These are phyloP conservation scores for Trichoderma aggressivum DNA, from an alignment of 2,329 filamentous ascomycete genomes.

Conservation along the genomic window DNA sequence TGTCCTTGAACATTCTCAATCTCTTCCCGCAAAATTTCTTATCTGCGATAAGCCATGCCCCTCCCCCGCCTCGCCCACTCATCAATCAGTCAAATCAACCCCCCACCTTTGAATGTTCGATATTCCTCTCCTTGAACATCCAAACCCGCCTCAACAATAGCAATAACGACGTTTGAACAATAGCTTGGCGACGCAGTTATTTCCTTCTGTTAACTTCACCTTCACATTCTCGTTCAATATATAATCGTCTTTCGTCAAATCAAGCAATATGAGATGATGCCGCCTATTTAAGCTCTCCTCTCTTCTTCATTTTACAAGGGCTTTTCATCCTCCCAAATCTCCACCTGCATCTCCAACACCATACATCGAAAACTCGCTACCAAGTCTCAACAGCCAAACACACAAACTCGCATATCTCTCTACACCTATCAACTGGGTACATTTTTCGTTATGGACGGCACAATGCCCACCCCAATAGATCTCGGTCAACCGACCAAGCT, in stretches of 20 bases:
- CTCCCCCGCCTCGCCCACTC: constrained; percentile 8
- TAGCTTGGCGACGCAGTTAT: not conserved
- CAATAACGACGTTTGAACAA: not conserved
- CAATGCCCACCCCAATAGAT: constrained; percentile 9
- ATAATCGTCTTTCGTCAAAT: not conserved
- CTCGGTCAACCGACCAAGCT: constrained; percentile 1
- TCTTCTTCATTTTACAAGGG: not conserved
- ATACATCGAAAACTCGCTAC: not conserved
- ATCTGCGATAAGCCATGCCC: constrained; percentile 13
- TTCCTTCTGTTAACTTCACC: not conserved
- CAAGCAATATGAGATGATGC: not conserved
- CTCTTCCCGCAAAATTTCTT: not conserved
- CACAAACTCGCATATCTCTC: not conserved
- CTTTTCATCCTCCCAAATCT: not conserved
- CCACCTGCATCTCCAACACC: not conserved
- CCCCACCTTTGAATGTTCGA: not conserved
- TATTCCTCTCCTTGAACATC: not conserved
- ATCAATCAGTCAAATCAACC: not conserved
- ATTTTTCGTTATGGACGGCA: not conserved
- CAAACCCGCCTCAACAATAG: not conserved
- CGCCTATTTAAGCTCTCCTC: not conserved
- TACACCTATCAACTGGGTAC: not conserved
- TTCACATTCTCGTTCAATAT: not conserved
- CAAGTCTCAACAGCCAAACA: not conserved
- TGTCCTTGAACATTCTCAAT: not conserved